phyloP scores from a whole-genome alignment of 495 filamentous ascomycete species.

The Talaromyces thailandensis region DNA sequence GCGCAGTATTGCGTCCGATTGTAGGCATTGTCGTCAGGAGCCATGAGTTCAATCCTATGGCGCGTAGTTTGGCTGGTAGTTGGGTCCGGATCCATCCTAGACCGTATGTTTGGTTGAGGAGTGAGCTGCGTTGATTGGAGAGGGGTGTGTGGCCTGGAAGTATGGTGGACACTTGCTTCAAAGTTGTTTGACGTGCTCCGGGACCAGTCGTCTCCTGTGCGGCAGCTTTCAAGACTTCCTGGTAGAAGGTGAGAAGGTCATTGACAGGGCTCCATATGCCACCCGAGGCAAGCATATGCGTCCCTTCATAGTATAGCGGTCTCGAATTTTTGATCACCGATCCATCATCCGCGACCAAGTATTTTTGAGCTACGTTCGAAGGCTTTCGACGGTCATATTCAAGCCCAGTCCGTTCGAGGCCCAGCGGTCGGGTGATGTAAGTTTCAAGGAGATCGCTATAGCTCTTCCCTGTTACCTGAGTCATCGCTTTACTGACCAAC shows the following conservation, averaged over 20 bases:
- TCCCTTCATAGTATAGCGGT: neutral
- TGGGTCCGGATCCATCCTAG: neutral
- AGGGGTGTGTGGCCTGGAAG: neutral
- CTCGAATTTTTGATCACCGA: neutral
- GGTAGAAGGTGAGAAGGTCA: neutral
- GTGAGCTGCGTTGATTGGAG: neutral
- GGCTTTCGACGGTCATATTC: neutral
- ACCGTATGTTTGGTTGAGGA: neutral
- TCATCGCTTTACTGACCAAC: neutral
- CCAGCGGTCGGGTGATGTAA: neutral
- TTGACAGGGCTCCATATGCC: neutral
- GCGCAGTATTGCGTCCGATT: neutral
- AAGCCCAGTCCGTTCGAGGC: neutral
- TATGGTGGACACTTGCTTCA: neutral
- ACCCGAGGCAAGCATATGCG: neutral
- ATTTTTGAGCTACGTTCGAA: neutral
- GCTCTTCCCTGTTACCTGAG: neutral
- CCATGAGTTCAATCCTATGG: neutral
- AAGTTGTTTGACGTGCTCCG: neutral
- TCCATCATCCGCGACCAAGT: neutral
- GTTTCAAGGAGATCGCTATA: neutral
- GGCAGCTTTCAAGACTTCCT: neutral
- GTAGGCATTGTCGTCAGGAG: neutral
- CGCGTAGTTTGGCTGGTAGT: neutral
- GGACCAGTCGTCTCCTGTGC: neutral